Evolutionary conservation across 495 filamentous ascomycete species (phyloP), one percentile per base, ranked within the genome.

Genomic region (Penicillium manginii): DNA sequence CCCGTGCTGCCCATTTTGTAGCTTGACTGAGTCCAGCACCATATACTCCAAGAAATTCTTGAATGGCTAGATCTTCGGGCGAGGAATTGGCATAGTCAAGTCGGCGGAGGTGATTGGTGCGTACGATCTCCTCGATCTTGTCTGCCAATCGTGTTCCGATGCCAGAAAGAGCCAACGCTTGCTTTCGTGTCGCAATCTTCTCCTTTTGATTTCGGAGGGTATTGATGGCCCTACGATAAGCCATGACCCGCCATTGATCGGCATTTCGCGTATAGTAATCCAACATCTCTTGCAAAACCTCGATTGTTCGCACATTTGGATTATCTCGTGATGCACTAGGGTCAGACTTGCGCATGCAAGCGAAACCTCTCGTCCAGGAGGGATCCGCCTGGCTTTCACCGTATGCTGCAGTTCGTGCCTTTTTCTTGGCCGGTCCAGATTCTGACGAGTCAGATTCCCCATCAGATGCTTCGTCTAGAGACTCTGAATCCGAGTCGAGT

Each of bases 51-150:
- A 91, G 72, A 63, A 97, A 97, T 2, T 78, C 60, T 32, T 86
- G 85, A 15, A 97, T 70, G 0, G 83, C 73, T 2, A 73, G 71
- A 64, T 92, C 88, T 14, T 79, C 77, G 0, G 86, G 81, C n/a
- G 93, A 88, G 14, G 75, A 63, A 52, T 80, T 83, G 1, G 88
- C 80, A 62, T 84, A 82, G 1, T 96, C 90, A 2, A 97, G 79
- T 37, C 89, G 85, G 18, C 84, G 81, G 0, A 98, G 84, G 14
- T 78, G 78, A 65, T 92, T 84, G 0, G 93, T 97, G 52, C 73
- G 69, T 5, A 84, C 91, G 48, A 97, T 97, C 66, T 98, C 94
- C 65, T 96, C 89, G 54, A 98, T 97, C 65, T 97, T 97, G 40
- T 81, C 78, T 0, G 94, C 94, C 15, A 98, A 70, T 11, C 91